Evolutionary conservation across 1,139 yeast species (phyloP).

Genomic region (Candida pseudocylindracea): DNA sequence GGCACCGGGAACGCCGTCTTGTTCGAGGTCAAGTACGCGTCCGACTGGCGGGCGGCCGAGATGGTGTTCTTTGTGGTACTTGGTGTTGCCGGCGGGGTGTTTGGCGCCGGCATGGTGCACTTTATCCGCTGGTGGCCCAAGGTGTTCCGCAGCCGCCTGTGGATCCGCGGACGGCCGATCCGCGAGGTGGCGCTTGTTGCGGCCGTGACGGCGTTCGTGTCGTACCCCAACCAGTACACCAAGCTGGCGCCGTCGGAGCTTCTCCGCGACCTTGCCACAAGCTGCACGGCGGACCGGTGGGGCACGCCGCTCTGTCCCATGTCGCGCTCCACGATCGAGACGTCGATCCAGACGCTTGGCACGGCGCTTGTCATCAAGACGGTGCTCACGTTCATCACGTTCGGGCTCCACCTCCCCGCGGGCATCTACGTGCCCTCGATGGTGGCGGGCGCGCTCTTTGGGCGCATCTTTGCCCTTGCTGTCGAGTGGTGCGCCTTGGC

Average conservation of each 20-base stretch:
- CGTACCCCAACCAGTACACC: constrained; percentile 31
- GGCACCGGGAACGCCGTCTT: constrained; percentile 41
- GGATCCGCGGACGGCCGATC: constrained; percentile 17
- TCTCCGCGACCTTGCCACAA: constrained; percentile 26
- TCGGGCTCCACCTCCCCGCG: constrained; percentile 41
- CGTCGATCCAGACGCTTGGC: constrained; percentile 13
- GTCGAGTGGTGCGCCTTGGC: constrained; percentile 11
- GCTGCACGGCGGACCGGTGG: constrained; percentile 13
- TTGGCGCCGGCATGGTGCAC: constrained; percentile 31
- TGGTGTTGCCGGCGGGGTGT: constrained; percentile 35
- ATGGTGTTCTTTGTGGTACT: constrained; percentile 22
- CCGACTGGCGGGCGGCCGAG: constrained; percentile 33
- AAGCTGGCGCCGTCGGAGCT: constrained; percentile 31
- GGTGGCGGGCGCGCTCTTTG: constrained; percentile 48
- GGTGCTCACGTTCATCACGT: constrained; percentile 26
- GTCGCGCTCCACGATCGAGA: constrained; percentile 8
- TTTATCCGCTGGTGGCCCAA: constrained; percentile 28
- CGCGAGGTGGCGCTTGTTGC: constrained; percentile 27
- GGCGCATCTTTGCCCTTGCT: constrained; percentile 27
- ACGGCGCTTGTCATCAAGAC: constrained; percentile 25
- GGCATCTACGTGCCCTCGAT: constrained; percentile 52
- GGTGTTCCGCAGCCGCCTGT: constrained; percentile 12
- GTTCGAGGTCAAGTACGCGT: constrained; percentile 29
- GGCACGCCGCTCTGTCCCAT: constrained; percentile 21
- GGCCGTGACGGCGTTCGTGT: constrained; percentile 21